phyloP scores from a whole-genome alignment of 495 filamentous ascomycete species.

The Penicillium steckii region DNA sequence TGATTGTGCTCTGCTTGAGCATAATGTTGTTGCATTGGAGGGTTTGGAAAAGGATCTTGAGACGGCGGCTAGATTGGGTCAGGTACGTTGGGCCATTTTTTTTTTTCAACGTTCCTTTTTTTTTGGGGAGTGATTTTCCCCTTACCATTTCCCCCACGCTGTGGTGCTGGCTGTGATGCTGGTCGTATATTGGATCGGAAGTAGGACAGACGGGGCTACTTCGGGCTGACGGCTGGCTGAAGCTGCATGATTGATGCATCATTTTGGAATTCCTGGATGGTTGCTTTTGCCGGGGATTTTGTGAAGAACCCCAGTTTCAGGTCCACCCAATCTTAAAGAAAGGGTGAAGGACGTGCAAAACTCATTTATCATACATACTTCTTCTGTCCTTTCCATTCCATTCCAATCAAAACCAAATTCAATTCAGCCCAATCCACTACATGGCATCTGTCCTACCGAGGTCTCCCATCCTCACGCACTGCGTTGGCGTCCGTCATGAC shows the following conservation, averaged over 20 bases:
- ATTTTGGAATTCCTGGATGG: constrained; percentile 15
- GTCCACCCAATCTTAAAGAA: neutral
- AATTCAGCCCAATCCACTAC: neutral
- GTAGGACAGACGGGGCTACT: too few relatives aligned
- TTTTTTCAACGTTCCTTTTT: constrained; percentile 4
- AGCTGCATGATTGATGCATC: constrained; percentile 26
- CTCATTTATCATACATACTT: too few relatives aligned
- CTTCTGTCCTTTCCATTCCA: neutral
- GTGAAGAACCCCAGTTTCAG: neutral
- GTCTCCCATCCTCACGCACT: constrained; percentile 31
- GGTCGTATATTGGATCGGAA: too few relatives aligned
- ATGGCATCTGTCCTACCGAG: constrained; percentile 17
- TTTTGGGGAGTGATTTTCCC: too few relatives aligned
- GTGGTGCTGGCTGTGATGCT: neutral
- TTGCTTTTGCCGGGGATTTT: neutral
- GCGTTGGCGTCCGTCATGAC: constrained; percentile 42
- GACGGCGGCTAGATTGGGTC: constrained; percentile 80
- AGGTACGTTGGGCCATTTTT: constrained; percentile 57
- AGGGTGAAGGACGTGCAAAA: too few relatives aligned
- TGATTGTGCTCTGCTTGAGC: constrained; percentile 76
- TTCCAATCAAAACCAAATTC: neutral
- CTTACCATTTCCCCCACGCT: too few relatives aligned
- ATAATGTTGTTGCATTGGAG: constrained; percentile 74
- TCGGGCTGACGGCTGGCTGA: too few relatives aligned
- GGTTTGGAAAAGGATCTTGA: constrained; percentile 83